These are phyloP conservation scores for Penicillium lagena DNA, from an alignment of 495 filamentous ascomycete species.

Conservation along the genomic window DNA sequence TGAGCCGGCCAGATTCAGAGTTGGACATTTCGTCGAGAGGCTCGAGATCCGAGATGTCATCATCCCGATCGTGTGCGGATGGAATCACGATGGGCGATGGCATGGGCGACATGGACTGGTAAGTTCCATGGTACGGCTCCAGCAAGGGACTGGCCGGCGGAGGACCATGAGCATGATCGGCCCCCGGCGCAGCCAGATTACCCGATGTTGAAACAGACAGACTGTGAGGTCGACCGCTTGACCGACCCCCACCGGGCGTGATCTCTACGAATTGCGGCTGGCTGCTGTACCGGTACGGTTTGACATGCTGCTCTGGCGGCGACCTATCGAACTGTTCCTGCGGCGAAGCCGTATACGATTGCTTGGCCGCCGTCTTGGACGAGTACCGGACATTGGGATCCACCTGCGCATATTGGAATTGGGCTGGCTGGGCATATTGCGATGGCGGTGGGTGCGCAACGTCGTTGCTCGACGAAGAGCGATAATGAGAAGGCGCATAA, in stretches of 20 bases:
- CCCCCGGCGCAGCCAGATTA: slow-evolving; percentile 23
- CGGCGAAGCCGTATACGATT: slow-evolving; percentile 16
- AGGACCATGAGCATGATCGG: slow-evolving; percentile 18
- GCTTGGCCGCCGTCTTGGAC: slow-evolving; percentile 27
- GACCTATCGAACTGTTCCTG: slow-evolving; percentile 15
- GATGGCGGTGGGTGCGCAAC: slow-evolving; percentile 9
- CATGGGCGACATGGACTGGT: slow-evolving; percentile 93
- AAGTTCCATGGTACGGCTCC: slow-evolving; percentile 90
- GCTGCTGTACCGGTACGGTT: slow-evolving; percentile 11
- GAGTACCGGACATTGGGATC: slow-evolving; percentile 39
- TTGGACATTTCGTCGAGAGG: slow-evolving; percentile 25
- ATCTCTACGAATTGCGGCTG: slow-evolving; percentile 38
- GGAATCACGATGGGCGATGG: slow-evolving; percentile 62
- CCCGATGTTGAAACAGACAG: slow-evolving; percentile 35
- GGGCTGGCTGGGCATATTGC: slow-evolving; percentile 25
- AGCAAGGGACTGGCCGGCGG: slow-evolving; percentile 77
- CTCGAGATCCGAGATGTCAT: slow-evolving; percentile 46
- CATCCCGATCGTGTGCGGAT: slow-evolving; percentile 23
- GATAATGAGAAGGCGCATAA: slow-evolving; percentile 21
- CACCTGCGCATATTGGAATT: slow-evolving; percentile 38
- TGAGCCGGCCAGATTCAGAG: slow-evolving; percentile 28
- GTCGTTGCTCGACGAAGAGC: slow-evolving; percentile 19
- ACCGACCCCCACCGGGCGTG: slow-evolving; percentile 29
- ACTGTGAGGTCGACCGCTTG: slow-evolving; percentile 25
- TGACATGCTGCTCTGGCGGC: slow-evolving; percentile 6